Percentiles rank a stretch among this genome's conserved stretches.
Evolutionary conservation across 2,329 filamentous ascomycete species (phyloP).

Genomic region (Fusarium sp.): DNA sequence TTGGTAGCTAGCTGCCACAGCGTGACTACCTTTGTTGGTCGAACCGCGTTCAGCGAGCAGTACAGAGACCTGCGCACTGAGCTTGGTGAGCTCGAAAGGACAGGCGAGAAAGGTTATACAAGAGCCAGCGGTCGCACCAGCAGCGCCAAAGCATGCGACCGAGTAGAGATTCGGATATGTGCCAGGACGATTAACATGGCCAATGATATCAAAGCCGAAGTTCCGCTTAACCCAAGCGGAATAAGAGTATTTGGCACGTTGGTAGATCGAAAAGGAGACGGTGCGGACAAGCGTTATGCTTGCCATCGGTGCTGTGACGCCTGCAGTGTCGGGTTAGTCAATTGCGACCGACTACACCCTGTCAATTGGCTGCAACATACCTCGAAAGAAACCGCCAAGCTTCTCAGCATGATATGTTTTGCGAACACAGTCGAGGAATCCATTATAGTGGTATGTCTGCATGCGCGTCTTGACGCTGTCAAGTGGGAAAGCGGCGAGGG

Average conservation of each 20-base stretch:
- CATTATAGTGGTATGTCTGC: conserved; percentile 84
- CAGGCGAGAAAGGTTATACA: conserved; percentile 84
- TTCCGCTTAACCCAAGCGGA: conserved; percentile 75
- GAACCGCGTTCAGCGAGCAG: conserved; percentile 66
- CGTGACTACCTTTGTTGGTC: conserved; percentile 58
- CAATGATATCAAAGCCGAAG: conserved; percentile 74
- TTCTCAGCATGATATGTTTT: conserved; percentile 81
- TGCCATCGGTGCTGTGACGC: conserved; percentile 81
- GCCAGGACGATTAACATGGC: conserved; percentile 74
- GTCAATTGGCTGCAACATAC: conserved; percentile 54
- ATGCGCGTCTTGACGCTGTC: conserved; percentile 91
- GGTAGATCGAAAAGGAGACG: conserved; percentile 83
- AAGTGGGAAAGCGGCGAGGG: conserved; percentile 82
- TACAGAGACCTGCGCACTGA: conserved; percentile 86
- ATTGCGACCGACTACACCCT: not conserved
- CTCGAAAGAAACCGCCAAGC: conserved; percentile 80
- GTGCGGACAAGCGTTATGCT: conserved; percentile 82
- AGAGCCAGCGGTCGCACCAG: conserved; percentile 81
- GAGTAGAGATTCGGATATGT: conserved; percentile 78
- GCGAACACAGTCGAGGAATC: conserved; percentile 76
- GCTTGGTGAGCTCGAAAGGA: conserved; percentile 89
- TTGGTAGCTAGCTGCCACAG: conserved; percentile 74
- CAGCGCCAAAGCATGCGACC: conserved; percentile 77
- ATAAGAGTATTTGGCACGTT: conserved; percentile 77
- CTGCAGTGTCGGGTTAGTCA: conserved; percentile 50